Base-by-base conservation (phyloP, 1,284 basidiomycete species). In the Sanguinoderma infundibulare region DNA sequence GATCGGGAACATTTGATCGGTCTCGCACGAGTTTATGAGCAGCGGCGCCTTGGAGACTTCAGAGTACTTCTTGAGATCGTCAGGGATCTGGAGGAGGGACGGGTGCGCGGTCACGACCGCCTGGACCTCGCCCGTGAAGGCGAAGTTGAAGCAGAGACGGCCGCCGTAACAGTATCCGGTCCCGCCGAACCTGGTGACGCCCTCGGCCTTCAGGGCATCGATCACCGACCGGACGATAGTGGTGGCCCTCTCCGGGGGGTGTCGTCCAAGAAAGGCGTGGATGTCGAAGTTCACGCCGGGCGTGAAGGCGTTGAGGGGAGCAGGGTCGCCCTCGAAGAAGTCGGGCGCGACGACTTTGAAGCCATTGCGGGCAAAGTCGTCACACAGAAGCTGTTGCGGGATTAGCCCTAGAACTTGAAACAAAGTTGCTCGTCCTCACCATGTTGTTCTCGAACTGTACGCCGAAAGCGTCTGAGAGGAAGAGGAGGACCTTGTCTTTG, bases 121-220 rank as follows among this genome's bases (percentile, higher is more conserved):
- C 46, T 80, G 75, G 72, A 86, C 81, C 53, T 78, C 65, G 59
- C 80, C 77, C 5, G 90, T 86, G 66, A 89, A 85, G 0, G 87
- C 87, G 60, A 91, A 81, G 66, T 92, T 84, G 70, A 91, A 90
- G 51, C 60, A 63, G 14, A 62, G 46, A 10, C 67, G 67, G 5
- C 66, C 90, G 55, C 91, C 90, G 57, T 84, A 88, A 78, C 91
- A 92, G 77, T 85, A 91, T 1, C 89, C 89, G 2, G 81, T 82
- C 0, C 83, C 84, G 15, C 77, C 87, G 60, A 90, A 82, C 20
- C 70, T 69, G 6, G 78, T 85, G 42, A 91, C 77, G 3, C 90
- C 90, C 60, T 82, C 73, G 24, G 74, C 81, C 70, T 86, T 87
- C 61, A 92, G 81, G 0, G 77, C 84, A 2, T 73, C 73, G 49